Base-by-base conservation (phyloP, 192 early-diverging fungal genomes). In the Rhizophagus sp. region DNA sequence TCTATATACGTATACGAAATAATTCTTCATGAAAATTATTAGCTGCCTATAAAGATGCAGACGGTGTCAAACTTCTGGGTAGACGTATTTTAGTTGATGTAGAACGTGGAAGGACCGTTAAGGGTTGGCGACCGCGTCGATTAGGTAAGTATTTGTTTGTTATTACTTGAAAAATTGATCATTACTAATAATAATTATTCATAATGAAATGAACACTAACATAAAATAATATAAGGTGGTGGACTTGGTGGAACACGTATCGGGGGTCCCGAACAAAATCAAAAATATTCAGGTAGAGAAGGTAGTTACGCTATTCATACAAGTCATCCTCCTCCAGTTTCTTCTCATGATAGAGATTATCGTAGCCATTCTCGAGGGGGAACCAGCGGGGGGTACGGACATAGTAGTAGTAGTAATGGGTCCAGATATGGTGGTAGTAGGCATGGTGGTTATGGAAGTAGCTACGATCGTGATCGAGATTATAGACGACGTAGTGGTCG, bases 51-150 rank as follows among this genome's bases (percentile, higher is more conserved):
- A 93, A 94, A 73, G 93, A 94, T 80, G 94, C 95, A 8, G 97
- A 99, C 84, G 96, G 95, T 4, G 84, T 93, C 72, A 95, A 95
- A 80, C 89, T 99, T 27, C 86, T 94, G 63, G 95, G 94, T 30
- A 91, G 95, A 27, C 90, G 95, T 49, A 87, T 97, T 27, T 84
- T 97, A 25, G 96, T 97, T 2, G 97, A 99, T 83, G 97, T 99
- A 33, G 97, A 99, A 82, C 91, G 96, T 75, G 97, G 97, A 5
- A 89, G 97, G 61, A 99, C 97, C 4, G 97, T 99, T 15, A 97
- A 96, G 80, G 96, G 93, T 69, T 99, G 97, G 97, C 87, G 86
- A 63, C 97, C 97, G 33, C 90, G 93, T 71, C 88, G 93, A n/a
- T 83, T 97, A 7, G 94, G 92, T 76, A 83, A 82, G 63, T 17